A percentile compares a stretch with the other conserved stretches of the same genome.
Conservation (phyloP, 352 stramenopile genomes). For the Pythium oligandrum region DNA sequence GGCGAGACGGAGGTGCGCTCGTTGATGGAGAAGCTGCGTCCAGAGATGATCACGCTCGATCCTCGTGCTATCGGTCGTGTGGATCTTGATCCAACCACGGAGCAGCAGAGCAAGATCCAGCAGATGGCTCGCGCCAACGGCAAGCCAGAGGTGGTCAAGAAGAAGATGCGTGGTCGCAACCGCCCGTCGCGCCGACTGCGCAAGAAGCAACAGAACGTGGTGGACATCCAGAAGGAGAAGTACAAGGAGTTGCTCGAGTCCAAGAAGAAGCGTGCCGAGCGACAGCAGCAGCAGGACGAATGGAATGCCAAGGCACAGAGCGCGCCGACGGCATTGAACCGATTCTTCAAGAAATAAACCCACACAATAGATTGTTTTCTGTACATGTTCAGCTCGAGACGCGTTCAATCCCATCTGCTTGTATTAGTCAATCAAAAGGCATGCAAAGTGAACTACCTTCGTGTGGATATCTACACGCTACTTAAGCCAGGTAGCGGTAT, state of each 20-base stretch:
- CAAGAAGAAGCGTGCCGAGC: slow-evolving; percentile 71
- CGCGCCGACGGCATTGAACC: slow-evolving; percentile 75
- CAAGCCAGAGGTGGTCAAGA: slow-evolving; percentile 77
- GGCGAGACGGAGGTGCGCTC: slow-evolving; percentile 95
- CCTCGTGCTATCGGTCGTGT: slow-evolving; percentile 91
- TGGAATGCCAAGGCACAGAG: slow-evolving; percentile 76
- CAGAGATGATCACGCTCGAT: slow-evolving; percentile 98
- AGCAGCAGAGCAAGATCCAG: slow-evolving; percentile 80
- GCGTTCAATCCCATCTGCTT: too few relatives aligned
- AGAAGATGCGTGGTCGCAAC: slow-evolving; percentile 97
- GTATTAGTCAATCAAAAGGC: too few relatives aligned
- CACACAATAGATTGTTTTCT: slow-evolving; percentile 3
- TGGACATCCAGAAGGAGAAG: slow-evolving; percentile 93
- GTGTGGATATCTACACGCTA: not conserved
- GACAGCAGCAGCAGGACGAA: slow-evolving; percentile 67
- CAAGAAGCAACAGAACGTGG: slow-evolving; percentile 98
- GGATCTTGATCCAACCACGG: slow-evolving; percentile 85
- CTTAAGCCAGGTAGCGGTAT: slow-evolving; percentile 95
- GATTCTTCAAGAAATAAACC: slow-evolving; percentile 85
- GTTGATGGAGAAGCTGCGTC: slow-evolving; percentile 97
- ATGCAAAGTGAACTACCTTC: too few relatives aligned
- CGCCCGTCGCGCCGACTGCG: slow-evolving; percentile 95
- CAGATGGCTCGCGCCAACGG: slow-evolving; percentile 73
- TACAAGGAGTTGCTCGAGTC: slow-evolving; percentile 81
- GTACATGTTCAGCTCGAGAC: not conserved